Base-by-base conservation (phyloP, 129 eudicot species). In the Artemisia argyi region DNA sequence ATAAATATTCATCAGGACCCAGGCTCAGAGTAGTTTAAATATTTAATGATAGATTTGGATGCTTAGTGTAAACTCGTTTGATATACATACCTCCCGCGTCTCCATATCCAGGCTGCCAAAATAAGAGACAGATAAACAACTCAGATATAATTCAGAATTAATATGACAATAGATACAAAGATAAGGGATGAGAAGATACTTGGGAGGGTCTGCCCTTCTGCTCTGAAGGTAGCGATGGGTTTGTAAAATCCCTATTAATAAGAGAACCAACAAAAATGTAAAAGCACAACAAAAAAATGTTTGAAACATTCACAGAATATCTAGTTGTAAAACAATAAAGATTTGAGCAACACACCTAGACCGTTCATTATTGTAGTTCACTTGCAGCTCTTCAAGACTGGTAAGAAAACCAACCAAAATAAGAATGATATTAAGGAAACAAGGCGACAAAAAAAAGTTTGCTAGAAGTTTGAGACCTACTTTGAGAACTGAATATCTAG, bases 371-470 rank as follows among this genome's bases (percentile, higher is more conserved):
- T 94, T 94, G 83, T 90, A 90, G 81, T 90, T 90, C 80, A 94
- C 99, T 86, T 94, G 99, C 83, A 94, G 72, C 76, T 94, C 99
- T 46, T 94, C 99, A 72, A 94, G 99, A 80, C 99, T 94, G 91
- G 35, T 46, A 54, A 77, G 56, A 75, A 66, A 48, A 77, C 39
- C 28, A 68, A 30, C 20, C 70, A 77, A 39, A 22, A 19, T 13
- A 76, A 7, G 39, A 53, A 53, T 46, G 52, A 71, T 9, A 20
- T 11, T 20, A 68, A 17, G 16, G 1, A 14, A 49, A 54, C 28
- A 71, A 20, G 28, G 30, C 7, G 10, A 20, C 18, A 20, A 20
- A 17, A 24, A 17, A 52, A 28, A n/a, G 55, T 28, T 72, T 30
- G 69, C 60, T 61, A 14, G 14, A 78, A 55, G 61, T 44, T 71